Percentiles rank a stretch among this genome's conserved stretches.
Conservation (phyloP, 305 asterid genomes). For the Petunia hybrid region DNA sequence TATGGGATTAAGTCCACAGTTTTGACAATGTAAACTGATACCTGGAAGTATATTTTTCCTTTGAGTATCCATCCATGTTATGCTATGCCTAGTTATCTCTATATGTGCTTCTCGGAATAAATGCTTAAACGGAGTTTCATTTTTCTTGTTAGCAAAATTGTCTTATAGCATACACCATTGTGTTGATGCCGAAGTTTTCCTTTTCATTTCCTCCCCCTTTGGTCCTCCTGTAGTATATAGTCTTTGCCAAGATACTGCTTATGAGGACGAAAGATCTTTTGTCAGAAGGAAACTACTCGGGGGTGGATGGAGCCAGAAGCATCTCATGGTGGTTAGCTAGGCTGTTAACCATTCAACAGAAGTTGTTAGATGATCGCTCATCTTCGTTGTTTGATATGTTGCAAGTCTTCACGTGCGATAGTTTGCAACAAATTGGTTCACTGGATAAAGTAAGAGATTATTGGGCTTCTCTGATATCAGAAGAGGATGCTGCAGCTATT, state of each 20-base stretch:
- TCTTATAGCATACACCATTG: constrained; percentile 29
- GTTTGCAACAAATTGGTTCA: constrained; percentile 63
- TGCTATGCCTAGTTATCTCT: constrained; percentile 2
- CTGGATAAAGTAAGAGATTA: constrained; percentile 67
- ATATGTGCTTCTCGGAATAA: neutral
- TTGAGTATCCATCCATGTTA: constrained; percentile 21
- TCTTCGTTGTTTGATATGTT: constrained; percentile 77
- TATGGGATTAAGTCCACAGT: neutral
- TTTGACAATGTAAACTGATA: constrained; percentile 3
- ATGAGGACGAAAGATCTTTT: constrained; percentile 69
- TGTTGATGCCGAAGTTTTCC: constrained; percentile 27
- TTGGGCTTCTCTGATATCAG: constrained; percentile 57
- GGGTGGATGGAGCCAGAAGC: constrained; percentile 61
- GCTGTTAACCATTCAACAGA: constrained; percentile 83
- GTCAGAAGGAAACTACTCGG: constrained; percentile 51
- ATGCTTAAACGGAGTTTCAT: neutral
- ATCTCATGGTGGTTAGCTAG: constrained; percentile 91
- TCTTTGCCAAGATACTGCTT: constrained; percentile 76
- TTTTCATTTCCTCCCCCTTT: constrained; percentile 25
- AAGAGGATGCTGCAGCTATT: constrained; percentile 65
- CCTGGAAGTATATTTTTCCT: constrained; percentile 5
- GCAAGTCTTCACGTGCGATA: constrained; percentile 70
- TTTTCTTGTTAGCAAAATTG: neutral
- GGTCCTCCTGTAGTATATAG: constrained; percentile 68
- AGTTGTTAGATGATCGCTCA: constrained; percentile 75